Evolutionary conservation across 2,329 filamentous ascomycete genomes (phyloP).

Genomic region (Ophiostoma montium): DNA sequence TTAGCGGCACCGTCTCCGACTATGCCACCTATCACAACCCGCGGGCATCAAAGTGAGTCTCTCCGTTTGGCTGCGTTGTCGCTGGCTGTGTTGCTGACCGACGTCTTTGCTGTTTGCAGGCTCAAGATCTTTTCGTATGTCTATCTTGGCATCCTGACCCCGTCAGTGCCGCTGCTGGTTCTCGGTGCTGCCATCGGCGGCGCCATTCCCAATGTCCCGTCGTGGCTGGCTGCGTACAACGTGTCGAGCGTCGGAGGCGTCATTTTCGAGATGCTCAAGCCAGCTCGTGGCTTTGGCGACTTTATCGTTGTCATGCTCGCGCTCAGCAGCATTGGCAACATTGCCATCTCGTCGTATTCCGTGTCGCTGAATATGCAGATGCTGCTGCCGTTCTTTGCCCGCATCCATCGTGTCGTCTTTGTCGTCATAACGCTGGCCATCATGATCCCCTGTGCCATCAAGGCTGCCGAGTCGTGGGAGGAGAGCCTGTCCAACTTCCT

Average conservation of each 20-base stretch:
- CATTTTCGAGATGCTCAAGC: conserved; percentile 30
- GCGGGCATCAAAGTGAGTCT: conserved; percentile 24
- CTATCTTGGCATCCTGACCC: conserved; percentile 36
- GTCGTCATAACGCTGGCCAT: conserved; percentile 42
- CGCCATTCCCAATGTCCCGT: conserved; percentile 28
- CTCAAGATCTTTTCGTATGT: conserved; percentile 31
- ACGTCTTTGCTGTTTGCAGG: conserved; percentile 14
- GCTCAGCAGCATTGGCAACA: conserved; percentile 30
- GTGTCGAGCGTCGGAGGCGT: conserved; percentile 30
- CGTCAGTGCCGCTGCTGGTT: conserved; percentile 35
- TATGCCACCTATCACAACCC: conserved; percentile 42
- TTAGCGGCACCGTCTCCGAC: conserved; percentile 40
- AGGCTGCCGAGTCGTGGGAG: conserved; percentile 42
- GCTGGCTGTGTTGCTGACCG: neutral
- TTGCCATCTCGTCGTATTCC: conserved; percentile 24
- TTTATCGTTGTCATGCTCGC: conserved; percentile 33
- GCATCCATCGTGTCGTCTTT: conserved; percentile 43
- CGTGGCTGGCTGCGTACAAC: conserved; percentile 28
- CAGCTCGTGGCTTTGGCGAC: conserved; percentile 31
- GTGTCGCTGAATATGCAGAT: conserved; percentile 34
- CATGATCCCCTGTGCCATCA: conserved; percentile 43
- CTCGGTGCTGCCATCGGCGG: conserved; percentile 36
- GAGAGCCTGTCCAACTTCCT: conserved; percentile 42
- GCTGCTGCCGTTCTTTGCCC: conserved; percentile 39
- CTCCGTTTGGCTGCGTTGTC: neutral